Conservation (phyloP, 148 eudicot species). For the Rhododendron griersonianum region DNA sequence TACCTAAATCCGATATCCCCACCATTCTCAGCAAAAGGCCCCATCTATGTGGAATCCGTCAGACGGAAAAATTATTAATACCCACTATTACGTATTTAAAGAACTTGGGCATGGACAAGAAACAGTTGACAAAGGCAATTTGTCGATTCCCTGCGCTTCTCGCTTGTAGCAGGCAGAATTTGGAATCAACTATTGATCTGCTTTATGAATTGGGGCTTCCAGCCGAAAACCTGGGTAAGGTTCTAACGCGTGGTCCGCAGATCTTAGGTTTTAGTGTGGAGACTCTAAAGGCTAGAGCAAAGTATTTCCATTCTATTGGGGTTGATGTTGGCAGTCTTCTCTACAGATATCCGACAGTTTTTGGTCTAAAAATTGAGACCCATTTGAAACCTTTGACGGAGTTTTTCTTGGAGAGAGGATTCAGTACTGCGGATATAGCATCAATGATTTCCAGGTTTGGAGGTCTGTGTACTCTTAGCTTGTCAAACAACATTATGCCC, state of each 20-base stretch:
- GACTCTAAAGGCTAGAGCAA: constrained; percentile 60
- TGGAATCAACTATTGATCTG: constrained; percentile 59
- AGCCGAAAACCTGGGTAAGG: constrained; percentile 51
- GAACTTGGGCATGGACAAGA: constrained; percentile 67
- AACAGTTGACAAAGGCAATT: constrained; percentile 68
- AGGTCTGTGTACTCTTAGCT: constrained; percentile 59
- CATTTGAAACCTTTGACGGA: constrained; percentile 56
- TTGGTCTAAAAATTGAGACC: constrained; percentile 61
- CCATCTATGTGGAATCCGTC: constrained; percentile 72
- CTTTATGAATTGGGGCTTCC: constrained; percentile 78
- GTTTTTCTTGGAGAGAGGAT: constrained; percentile 51
- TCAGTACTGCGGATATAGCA: constrained; percentile 35
- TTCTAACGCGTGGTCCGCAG: constrained; percentile 67
- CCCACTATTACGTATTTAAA: constrained; percentile 71
- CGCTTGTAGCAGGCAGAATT: constrained; percentile 63
- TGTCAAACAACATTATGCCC: constrained; percentile 45
- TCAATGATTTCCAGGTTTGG: constrained; percentile 65
- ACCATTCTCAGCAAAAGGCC: constrained; percentile 66
- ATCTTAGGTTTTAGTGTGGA: constrained; percentile 74
- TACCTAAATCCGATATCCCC: constrained; percentile 62
- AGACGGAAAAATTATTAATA: constrained; percentile 50
- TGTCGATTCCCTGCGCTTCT: constrained; percentile 69
- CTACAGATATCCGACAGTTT: neutral
- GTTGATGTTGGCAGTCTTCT: constrained; percentile 39
- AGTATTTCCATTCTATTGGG: constrained; percentile 42